A percentile compares a stretch with the other conserved stretches of the same genome.
These are phyloP conservation scores for Schwanniomyces occidentalis DNA, from an alignment of 805 yeast species.

Conservation along the genomic window DNA sequence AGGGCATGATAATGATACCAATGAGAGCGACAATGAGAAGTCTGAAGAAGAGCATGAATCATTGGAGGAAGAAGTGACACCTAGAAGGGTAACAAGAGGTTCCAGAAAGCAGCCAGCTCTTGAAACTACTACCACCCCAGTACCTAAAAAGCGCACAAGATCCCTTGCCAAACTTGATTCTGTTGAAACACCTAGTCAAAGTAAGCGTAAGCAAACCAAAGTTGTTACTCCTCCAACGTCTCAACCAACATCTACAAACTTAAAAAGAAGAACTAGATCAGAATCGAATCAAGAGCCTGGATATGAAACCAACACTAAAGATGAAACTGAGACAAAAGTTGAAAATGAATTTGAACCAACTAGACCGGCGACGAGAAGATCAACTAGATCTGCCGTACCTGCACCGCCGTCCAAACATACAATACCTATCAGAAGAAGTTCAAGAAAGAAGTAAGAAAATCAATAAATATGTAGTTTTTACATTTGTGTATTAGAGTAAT, in stretches of 20 bases:
- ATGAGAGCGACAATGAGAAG: slow-evolving; percentile 18
- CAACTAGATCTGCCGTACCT: slow-evolving; percentile 11
- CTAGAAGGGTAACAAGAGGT: slow-evolving; percentile 9
- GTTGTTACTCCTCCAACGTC: slow-evolving; percentile 12
- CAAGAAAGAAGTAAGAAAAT: slow-evolving; percentile 13
- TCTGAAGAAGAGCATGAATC: slow-evolving; percentile 7
- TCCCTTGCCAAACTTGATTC: slow-evolving; percentile 11
- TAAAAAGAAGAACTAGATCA: slow-evolving; percentile 14
- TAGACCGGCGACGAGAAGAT: slow-evolving; percentile 9
- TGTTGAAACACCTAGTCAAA: slow-evolving; percentile 9
- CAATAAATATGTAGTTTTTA: too few relatives aligned
- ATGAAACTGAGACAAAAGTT: slow-evolving; percentile 7
- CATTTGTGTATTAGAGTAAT: too few relatives aligned
- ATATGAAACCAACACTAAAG: slow-evolving; percentile 7
- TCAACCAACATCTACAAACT: slow-evolving; percentile 5
- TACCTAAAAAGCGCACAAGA: slow-evolving; percentile 15
- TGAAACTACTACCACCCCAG: slow-evolving; percentile 6
- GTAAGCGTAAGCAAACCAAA: slow-evolving; percentile 11
- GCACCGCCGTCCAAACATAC: slow-evolving; percentile 4
- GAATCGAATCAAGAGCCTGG: slow-evolving; percentile 9
- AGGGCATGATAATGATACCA: slow-evolving; percentile 22
- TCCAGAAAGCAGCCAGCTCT: slow-evolving; percentile 7
- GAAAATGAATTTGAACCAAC: slow-evolving; percentile 4
- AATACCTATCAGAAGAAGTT: slow-evolving; percentile 13
- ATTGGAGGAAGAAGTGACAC: slow-evolving; percentile 6